phyloP scores from a whole-genome alignment of 768 basidiomycete genomes.

The Trametes cubensis region DNA sequence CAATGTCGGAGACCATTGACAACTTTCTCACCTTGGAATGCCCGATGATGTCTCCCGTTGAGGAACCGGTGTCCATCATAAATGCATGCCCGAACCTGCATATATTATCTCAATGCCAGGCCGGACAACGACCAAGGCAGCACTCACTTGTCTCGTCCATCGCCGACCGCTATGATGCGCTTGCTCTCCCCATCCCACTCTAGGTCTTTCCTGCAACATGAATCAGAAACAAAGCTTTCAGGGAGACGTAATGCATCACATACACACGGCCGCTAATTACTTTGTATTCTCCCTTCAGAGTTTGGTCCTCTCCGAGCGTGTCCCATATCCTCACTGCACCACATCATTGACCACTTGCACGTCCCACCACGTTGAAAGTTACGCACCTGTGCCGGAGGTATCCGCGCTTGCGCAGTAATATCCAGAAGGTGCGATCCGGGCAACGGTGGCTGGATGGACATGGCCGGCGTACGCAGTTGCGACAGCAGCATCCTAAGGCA shows the following conservation, averaged over 20 bases:
- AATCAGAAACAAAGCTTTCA: background rate
- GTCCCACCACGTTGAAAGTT: background rate
- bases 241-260: slow-evolving; percentile 27
- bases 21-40: slow-evolving; percentile 71
- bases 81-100: slow-evolving; percentile 83
- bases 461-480: slow-evolving; percentile 77
- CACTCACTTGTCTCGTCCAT: slow-evolving; percentile 82
- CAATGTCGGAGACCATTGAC: no score
- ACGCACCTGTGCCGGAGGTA: slow-evolving; percentile 72
- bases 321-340: slow-evolving; percentile 90
- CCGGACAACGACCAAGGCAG: background rate
- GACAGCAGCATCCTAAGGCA: slow-evolving; percentile 60
- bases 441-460: slow-evolving; percentile 82
- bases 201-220: slow-evolving; percentile 73
- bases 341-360: slow-evolving; percentile 1
- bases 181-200: slow-evolving; percentile 98
- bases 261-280: slow-evolving; percentile 76
- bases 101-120: background rate
- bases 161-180: slow-evolving; percentile 92
- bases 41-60: slow-evolving; percentile 85
- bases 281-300: slow-evolving; percentile 79
- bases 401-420: slow-evolving; percentile 96
- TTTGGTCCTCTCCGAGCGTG: slow-evolving; percentile 80
- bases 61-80: slow-evolving; percentile 80
- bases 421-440: slow-evolving; percentile 89